These are phyloP conservation scores for Tricholoma furcatifolium DNA, from an alignment of 768 basidiomycete species.

Conservation along the genomic window DNA sequence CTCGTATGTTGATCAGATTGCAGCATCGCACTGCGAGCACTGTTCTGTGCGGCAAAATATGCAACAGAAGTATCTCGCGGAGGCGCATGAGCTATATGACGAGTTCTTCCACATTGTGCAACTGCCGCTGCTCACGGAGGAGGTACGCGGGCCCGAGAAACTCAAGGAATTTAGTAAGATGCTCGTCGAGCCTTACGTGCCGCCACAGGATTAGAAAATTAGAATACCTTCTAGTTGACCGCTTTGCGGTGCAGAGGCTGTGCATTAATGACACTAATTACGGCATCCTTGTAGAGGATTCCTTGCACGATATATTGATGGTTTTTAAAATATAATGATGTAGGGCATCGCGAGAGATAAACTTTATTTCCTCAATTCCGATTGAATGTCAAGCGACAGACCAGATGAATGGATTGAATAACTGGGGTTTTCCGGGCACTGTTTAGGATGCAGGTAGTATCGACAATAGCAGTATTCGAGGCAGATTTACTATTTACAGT, in stretches of 20 bases:
- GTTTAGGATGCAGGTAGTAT: background rate
- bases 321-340: no score
- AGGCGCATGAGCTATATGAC: conserved; percentile 96
- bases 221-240: background rate
- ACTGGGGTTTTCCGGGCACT: background rate
- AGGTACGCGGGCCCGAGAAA: conserved; percentile 94
- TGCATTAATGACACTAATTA: no score
- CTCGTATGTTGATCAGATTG: background rate
- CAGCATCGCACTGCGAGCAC: conserved; percentile 93
- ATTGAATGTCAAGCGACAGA: no score
- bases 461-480: no score
- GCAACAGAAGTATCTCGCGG: conserved; percentile 97
- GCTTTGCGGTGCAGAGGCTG: no score
- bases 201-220: conserved; percentile 44
- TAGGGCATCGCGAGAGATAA: no score
- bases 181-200: conserved; percentile 79
- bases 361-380: no score
- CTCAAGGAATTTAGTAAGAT: conserved; percentile 91
- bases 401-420: no score
- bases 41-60: conserved; percentile 93
- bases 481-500: no score
- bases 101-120: conserved; percentile 98
- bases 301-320: no score
- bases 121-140: conserved; percentile 92
- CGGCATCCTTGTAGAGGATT: no score